Evolutionary conservation across 2,329 filamentous ascomycete species (phyloP), one percentile per base, ranked within the genome.

Genomic region (Aureobasidium sp.): DNA sequence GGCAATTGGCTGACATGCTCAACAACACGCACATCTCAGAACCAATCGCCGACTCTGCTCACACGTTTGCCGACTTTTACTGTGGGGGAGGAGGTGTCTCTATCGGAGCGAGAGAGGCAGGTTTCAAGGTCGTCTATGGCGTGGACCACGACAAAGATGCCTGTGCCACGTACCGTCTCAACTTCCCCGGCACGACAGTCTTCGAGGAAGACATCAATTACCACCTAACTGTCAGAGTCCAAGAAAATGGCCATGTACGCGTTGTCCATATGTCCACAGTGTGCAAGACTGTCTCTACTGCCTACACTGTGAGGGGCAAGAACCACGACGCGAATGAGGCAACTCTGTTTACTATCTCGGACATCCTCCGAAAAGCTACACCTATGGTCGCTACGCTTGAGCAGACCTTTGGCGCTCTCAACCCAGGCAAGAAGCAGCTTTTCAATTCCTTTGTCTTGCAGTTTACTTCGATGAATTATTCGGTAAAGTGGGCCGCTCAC

Each of bases 321-420:
- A 79, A 85, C 25, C 87, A 91, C 49, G 87, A 89, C 1, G 78
- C 75, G 0, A 94, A 95, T 66, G 84, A 83, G 0, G 84, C 85
- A 1, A 76, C 80, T 0, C 73, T 81, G 0, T 80, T 81, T 47
- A 74, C 74, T 0, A 71, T 80, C 0, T 74, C 77, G 1, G 72
- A 81, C 3, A 72, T 91, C 0, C 74, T 93, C 0, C 73, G 80
- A 5, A 81, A 81, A 39, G 71, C 81, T 0, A 81, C 79, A 0
- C 90, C 91, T 0, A 80, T 90, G 0, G 70, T 94, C 0, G 82
- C 90, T 1, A 95, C 90, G 0, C 76, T 95, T 0, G 91, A 96
- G 68, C 88, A 96, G 69, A 92, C 90, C 0, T 86, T 84, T 58
- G 90, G 89, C 0, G 80, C 95, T 0, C 72, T 82, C 0, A 61